A percentile compares a stretch with the other conserved stretches of the same genome.
These are phyloP conservation scores for Rhamnella rubrinervis DNA, from an alignment of 331 rosid genomes.

Conservation along the genomic window DNA sequence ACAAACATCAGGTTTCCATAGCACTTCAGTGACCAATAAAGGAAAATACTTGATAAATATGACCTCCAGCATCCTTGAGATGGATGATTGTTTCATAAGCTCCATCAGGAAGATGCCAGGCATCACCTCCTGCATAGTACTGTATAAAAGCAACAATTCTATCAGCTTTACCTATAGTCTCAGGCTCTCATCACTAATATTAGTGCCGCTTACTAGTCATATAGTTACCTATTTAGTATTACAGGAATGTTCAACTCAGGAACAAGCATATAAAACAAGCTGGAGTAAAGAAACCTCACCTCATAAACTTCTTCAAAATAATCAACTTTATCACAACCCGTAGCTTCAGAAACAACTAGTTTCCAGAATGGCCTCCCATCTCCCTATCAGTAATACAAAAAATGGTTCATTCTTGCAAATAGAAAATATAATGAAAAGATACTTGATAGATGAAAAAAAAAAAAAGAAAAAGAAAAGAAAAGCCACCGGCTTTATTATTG, in stretches of 20 bases:
- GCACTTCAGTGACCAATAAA: conserved; percentile 17
- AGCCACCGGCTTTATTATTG: too few species aligned
- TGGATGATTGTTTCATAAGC: conserved; percentile 69
- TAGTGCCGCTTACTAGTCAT: too few species aligned
- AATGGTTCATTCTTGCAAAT: conserved; percentile 8
- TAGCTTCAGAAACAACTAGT: conserved; percentile 88
- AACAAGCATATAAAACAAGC: conserved; percentile 8
- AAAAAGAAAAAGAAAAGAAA: too few species aligned
- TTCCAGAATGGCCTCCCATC: conserved; percentile 98
- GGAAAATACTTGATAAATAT: conserved; percentile 14
- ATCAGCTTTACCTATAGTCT: too few species aligned
- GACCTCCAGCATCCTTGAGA: conserved; percentile 96
- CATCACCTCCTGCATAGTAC: conserved; percentile 86
- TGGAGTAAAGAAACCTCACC: conserved; percentile 44
- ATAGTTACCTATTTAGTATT: too few species aligned
- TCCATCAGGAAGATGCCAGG: conserved; percentile 81
- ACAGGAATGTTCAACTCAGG: neutral
- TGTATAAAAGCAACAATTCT: conserved; percentile 31
- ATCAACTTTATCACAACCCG: conserved; percentile 64
- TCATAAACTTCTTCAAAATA: conserved; percentile 87
- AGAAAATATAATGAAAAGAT: neutral
- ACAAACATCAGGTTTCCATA: conserved; percentile 12
- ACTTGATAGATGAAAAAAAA: neutral
- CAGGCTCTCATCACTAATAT: too few species aligned
- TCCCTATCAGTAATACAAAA: conserved; percentile 53